A percentile compares a stretch with the other conserved stretches of the same genome.
phyloP scores from a whole-genome alignment of 2,329 filamentous ascomycete species.

The Reticulascus tulasneorum region DNA sequence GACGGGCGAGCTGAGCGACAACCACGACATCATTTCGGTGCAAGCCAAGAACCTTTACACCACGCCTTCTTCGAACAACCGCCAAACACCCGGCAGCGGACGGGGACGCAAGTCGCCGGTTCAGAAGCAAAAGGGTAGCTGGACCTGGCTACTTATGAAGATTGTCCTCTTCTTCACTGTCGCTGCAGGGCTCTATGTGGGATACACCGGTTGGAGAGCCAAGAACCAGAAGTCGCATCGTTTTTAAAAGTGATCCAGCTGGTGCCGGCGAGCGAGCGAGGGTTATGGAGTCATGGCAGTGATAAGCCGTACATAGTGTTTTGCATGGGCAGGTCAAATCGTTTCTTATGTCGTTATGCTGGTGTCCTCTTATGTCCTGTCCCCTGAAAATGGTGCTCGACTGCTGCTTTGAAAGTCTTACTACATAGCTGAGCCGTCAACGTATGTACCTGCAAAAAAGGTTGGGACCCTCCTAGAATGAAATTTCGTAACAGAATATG shows the following conservation, averaged over 20 bases:
- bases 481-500: no score
- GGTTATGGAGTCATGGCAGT: background rate
- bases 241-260: constrained; percentile 36
- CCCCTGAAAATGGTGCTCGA: no score
- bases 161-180: constrained; percentile 69
- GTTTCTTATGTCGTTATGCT: no score
- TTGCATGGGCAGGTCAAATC: constrained; percentile 7
- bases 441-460: no score
- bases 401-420: no score
- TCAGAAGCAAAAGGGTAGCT: constrained; percentile 47
- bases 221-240: constrained; percentile 57
- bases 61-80: constrained; percentile 30
- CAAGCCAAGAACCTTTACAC: constrained; percentile 85
- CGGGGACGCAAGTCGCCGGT: constrained; percentile 17
- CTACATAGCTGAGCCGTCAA: no score
- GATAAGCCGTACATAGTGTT: constrained; percentile 4
- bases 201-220: constrained; percentile 77
- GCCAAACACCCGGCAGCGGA: constrained; percentile 22
- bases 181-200: constrained; percentile 73
- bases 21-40: constrained; percentile 92
- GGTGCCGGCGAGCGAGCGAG: background rate
- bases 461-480: no score
- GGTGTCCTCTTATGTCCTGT: no score
- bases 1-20: constrained; percentile 94
- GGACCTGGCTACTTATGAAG: constrained; percentile 71